Evolutionary conservation across 2,329 filamentous ascomycete genomes (phyloP).

Genomic region (Cladophialophora yegresii): DNA sequence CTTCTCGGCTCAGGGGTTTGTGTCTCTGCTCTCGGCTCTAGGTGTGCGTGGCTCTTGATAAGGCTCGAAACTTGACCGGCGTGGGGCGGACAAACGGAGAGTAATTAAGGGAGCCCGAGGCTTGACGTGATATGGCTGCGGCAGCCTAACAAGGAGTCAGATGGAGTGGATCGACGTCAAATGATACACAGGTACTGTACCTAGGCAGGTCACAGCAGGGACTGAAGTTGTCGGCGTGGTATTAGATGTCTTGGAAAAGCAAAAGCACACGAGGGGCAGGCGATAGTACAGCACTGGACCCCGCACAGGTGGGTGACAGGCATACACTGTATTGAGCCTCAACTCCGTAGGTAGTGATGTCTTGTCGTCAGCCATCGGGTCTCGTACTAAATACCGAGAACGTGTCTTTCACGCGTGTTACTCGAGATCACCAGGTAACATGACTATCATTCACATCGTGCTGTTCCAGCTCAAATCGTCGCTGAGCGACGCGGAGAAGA

Average conservation of each 20-base stretch:
- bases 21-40: not conserved
- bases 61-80: not conserved
- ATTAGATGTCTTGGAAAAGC: not conserved
- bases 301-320: no score
- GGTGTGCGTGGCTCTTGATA: not conserved
- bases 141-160: not conserved
- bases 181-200: no score
- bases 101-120: not conserved
- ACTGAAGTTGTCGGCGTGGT: not conserved
- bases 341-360: not conserved
- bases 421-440: constrained; percentile 40
- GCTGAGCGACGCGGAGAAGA: constrained; percentile 52
- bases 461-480: constrained; percentile 65
- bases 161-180: not conserved
- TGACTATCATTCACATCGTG: constrained; percentile 69
- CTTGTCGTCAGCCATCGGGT: not conserved
- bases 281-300: not conserved
- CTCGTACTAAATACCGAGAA: not conserved
- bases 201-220: not conserved
- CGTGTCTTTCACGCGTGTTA: not conserved
- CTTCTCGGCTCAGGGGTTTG: not conserved
- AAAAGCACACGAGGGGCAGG: constrained; percentile 2
- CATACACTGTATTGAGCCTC: not conserved
- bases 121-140: not conserved
- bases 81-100: not conserved